phyloP scores from a whole-genome alignment of 345 rosid species.

The Cardamine chenopodiifolia region DNA sequence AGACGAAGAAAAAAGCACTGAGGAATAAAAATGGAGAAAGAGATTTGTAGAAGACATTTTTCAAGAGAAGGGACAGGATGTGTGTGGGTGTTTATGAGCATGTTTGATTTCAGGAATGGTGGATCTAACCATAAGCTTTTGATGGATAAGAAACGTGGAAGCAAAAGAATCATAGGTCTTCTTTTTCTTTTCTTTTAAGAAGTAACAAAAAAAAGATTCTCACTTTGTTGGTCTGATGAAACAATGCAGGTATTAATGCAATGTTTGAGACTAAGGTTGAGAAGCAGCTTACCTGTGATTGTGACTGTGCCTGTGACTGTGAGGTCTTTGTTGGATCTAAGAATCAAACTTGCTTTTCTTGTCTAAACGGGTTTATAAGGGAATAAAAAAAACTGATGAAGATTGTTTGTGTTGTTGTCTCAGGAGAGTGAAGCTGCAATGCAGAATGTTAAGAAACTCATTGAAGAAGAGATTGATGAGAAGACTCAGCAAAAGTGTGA shows the following conservation, averaged over 20 bases:
- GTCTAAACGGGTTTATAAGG: not conserved
- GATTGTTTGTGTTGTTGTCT: constrained; percentile 23
- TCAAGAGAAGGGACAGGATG: constrained; percentile 70
- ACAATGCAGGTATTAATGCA: constrained; percentile 38
- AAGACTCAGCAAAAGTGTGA: constrained; percentile 43
- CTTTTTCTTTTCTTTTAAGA: not conserved
- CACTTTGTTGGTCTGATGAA: constrained; percentile 40
- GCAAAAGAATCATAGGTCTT: constrained; percentile 42
- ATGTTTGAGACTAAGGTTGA: constrained; percentile 43
- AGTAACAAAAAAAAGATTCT: not conserved
- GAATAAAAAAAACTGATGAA: not conserved
- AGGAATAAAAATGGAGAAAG: constrained; percentile 36
- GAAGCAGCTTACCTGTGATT: constrained; percentile 37
- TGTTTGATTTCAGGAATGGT: constrained; percentile 78
- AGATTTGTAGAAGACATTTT: constrained; percentile 46
- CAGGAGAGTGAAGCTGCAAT: constrained; percentile 56
- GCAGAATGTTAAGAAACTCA: constrained; percentile 75
- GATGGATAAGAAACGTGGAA: constrained; percentile 59
- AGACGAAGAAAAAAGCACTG: constrained; percentile 15
- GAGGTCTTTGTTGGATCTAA: constrained; percentile 51
- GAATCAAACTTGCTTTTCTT: not conserved
- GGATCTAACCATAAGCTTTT: constrained; percentile 70
- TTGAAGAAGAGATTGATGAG: constrained; percentile 75
- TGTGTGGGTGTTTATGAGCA: constrained; percentile 79
- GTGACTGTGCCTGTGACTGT: constrained; percentile 32